Conservation (phyloP, 768 basidiomycete genomes). For the Leccinum sublutescens region DNA sequence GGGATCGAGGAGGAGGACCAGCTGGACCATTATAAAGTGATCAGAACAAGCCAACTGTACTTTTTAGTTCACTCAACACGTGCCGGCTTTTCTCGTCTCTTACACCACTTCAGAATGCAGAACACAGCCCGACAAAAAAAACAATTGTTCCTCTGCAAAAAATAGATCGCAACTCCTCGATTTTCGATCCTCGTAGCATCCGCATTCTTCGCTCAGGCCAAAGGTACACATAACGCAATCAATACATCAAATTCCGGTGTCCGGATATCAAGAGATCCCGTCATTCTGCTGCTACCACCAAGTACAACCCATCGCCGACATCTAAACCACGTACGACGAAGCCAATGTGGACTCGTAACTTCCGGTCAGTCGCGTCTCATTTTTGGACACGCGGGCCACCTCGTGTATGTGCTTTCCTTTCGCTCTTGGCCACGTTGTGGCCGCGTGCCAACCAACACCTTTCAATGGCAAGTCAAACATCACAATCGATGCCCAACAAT, state of each 20-base stretch:
- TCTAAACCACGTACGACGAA: background rate
- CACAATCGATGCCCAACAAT: conserved; percentile 33
- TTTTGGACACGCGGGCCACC: background rate
- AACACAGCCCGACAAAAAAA: background rate
- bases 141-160: background rate
- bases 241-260: background rate
- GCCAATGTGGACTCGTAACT: background rate
- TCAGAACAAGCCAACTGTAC: conserved; percentile 27
- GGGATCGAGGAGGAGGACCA: conserved; percentile 4
- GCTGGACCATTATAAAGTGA: conserved; percentile 29
- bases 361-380: background rate
- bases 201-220: conserved; percentile 5
- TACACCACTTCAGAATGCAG: background rate
- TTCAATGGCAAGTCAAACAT: conserved; percentile 16
- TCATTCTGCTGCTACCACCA: background rate
- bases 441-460: background rate
- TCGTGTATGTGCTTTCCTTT: background rate
- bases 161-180: background rate
- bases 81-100: conserved; percentile 9
- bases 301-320: background rate
- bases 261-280: background rate
- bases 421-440: background rate
- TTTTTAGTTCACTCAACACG: conserved; percentile 26
- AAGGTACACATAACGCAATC: background rate
- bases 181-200: background rate